These are phyloP conservation scores for Shiraia sp. DNA, from an alignment of 2,329 filamentous ascomycete genomes.

Conservation along the genomic window DNA sequence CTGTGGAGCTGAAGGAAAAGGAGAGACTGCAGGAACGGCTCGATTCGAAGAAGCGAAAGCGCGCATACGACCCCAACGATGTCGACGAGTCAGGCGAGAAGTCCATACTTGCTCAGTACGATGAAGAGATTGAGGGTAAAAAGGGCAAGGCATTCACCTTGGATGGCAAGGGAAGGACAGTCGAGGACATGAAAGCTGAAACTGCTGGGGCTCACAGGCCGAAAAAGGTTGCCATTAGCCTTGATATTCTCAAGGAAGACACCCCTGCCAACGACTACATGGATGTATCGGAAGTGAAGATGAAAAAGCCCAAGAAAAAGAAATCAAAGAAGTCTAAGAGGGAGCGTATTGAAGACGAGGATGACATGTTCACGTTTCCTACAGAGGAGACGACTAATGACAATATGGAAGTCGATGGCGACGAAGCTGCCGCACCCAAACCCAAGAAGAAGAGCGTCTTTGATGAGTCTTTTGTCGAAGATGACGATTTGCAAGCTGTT, in stretches of 20 bases:
- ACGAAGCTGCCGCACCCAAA: slow-evolving; percentile 30
- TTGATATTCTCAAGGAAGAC: slow-evolving; percentile 71
- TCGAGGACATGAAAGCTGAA: slow-evolving; percentile 63
- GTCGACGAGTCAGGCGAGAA: slow-evolving; percentile 66
- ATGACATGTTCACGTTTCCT: slow-evolving; percentile 55
- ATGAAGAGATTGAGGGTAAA: slow-evolving; percentile 91
- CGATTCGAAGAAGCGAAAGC: slow-evolving; percentile 86
- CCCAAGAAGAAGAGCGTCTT: slow-evolving; percentile 67
- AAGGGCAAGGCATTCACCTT: slow-evolving; percentile 87
- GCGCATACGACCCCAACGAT: slow-evolving; percentile 83
- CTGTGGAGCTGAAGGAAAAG: slow-evolving; percentile 69
- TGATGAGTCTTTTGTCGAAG: slow-evolving; percentile 77
- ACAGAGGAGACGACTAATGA: slow-evolving; percentile 35
- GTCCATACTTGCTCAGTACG: slow-evolving; percentile 84
- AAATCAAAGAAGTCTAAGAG: slow-evolving; percentile 38
- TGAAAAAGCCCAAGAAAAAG: slow-evolving; percentile 64
- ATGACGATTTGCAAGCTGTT: slow-evolving; percentile 88
- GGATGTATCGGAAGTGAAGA: slow-evolving; percentile 82
- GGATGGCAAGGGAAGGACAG: slow-evolving; percentile 72
- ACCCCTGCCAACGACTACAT: slow-evolving; percentile 82
- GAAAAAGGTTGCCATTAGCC: slow-evolving; percentile 71
- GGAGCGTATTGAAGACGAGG: slow-evolving; percentile 57
- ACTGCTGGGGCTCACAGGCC: slow-evolving; percentile 58
- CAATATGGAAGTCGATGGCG: slow-evolving; percentile 74
- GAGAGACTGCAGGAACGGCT: slow-evolving; percentile 76